Percentiles rank a stretch among this genome's conserved stretches.
Evolutionary conservation across 2,329 filamentous ascomycete genomes (phyloP).

Genomic region (Cordyceps fumosorosea): DNA sequence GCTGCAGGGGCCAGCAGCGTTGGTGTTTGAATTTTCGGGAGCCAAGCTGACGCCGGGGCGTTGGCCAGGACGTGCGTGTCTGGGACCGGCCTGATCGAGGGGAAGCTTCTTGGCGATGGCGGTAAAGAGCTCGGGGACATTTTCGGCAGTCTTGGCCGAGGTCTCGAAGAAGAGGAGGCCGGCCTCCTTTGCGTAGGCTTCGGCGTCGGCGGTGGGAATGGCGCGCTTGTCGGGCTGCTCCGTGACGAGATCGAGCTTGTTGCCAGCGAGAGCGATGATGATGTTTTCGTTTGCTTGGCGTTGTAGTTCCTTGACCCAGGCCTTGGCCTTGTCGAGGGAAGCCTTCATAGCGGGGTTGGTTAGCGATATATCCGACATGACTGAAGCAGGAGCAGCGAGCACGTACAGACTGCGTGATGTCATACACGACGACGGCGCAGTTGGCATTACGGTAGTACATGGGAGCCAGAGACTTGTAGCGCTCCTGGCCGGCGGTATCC

Average conservation of each 20-base stretch:
- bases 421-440: slow-evolving; percentile 97
- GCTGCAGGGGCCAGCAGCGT: slow-evolving; percentile 48
- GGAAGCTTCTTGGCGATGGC: slow-evolving; percentile 97
- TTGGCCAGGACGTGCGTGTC: slow-evolving; percentile 66
- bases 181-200: slow-evolving; percentile 90
- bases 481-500: slow-evolving; percentile 97
- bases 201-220: slow-evolving; percentile 80
- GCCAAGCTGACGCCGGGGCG: slow-evolving; percentile 52
- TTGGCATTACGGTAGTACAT: slow-evolving; percentile 99
- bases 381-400: neutral
- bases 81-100: slow-evolving; percentile 89
- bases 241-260: slow-evolving; percentile 93
- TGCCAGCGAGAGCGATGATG: slow-evolving; percentile 94
- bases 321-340: slow-evolving; percentile 97
- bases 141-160: slow-evolving; percentile 94
- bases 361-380: slow-evolving; percentile 11
- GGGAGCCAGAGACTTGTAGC: slow-evolving; percentile 96
- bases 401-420: slow-evolving; percentile 96
- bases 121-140: slow-evolving; percentile 92
- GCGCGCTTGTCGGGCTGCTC: slow-evolving; percentile 95
- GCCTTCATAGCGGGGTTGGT: slow-evolving; percentile 47
- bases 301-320: slow-evolving; percentile 98
- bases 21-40: slow-evolving; percentile 52
- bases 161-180: slow-evolving; percentile 97
- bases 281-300: slow-evolving; percentile 99